A percentile compares a stretch with the other conserved stretches of the same genome.
phyloP scores from a whole-genome alignment of 768 basidiomycete species.

The Leucogyrophana mollusca region DNA sequence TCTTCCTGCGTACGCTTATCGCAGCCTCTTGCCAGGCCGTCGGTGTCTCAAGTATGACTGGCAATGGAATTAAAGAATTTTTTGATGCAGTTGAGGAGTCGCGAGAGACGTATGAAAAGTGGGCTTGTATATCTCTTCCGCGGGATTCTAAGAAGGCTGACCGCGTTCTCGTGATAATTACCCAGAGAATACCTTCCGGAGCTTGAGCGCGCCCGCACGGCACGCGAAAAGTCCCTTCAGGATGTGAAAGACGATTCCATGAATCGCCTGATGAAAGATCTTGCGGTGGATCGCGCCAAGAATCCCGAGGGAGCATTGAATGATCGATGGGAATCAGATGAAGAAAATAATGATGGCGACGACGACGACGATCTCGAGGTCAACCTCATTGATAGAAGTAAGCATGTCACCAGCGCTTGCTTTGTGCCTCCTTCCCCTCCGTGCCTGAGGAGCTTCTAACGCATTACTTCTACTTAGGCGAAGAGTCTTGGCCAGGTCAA shows the following conservation, averaged over 20 bases:
- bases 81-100: slow-evolving; percentile 90
- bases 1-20: neutral
- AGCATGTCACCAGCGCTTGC: slow-evolving; percentile 26
- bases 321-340: slow-evolving; percentile 65
- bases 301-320: slow-evolving; percentile 55
- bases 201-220: slow-evolving; percentile 65
- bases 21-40: slow-evolving; percentile 61
- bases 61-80: slow-evolving; percentile 90
- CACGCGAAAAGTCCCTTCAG: slow-evolving; percentile 62
- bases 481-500: slow-evolving; percentile 68
- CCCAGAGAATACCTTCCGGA: slow-evolving; percentile 90
- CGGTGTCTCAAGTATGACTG: slow-evolving; percentile 94
- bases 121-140: slow-evolving; percentile 20
- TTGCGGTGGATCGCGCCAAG: slow-evolving; percentile 66
- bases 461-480: slow-evolving; percentile 43
- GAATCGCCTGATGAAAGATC: slow-evolving; percentile 74
- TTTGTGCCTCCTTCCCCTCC: slow-evolving; percentile 5
- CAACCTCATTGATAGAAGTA: slow-evolving; percentile 72
- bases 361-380: slow-evolving; percentile 49
- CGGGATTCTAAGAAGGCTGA: neutral
- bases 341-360: slow-evolving; percentile 53
- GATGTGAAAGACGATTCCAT: slow-evolving; percentile 75
- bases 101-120: slow-evolving; percentile 88
- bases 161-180: neutral
- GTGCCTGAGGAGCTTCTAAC: slow-evolving; percentile 9